Percentiles rank a stretch among this genome's conserved stretches.
These are phyloP conservation scores for Zalerion maritima DNA, from an alignment of 495 filamentous ascomycete species.

Conservation along the genomic window DNA sequence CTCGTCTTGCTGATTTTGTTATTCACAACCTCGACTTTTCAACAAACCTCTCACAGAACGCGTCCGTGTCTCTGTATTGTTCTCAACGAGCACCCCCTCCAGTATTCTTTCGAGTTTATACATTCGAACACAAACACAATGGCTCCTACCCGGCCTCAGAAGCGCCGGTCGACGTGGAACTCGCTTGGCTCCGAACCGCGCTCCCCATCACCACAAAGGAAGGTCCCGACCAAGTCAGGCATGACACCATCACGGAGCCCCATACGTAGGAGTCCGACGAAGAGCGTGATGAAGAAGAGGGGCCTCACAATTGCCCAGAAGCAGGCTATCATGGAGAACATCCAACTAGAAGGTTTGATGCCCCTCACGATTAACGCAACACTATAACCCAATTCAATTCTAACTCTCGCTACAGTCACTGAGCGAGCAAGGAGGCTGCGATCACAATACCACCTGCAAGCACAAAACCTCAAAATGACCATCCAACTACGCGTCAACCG, in stretches of 20 bases:
- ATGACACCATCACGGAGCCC: slow-evolving; percentile 30
- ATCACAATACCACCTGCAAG: slow-evolving; percentile 77
- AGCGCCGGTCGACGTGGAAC: slow-evolving; percentile 53
- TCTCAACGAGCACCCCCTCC: too few species aligned
- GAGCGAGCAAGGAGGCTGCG: slow-evolving; percentile 84
- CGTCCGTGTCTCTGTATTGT: too few species aligned
- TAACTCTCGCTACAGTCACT: slow-evolving; percentile 46
- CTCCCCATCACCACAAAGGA: slow-evolving; percentile 17
- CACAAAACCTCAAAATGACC: slow-evolving; percentile 66
- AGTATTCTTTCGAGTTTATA: too few species aligned
- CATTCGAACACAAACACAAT: too few species aligned
- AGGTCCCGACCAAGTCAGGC: slow-evolving; percentile 24
- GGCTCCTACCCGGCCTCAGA: slow-evolving; percentile 38
- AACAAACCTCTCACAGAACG: too few species aligned
- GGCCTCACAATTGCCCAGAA: slow-evolving; percentile 68
- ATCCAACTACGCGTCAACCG: slow-evolving; percentile 93
- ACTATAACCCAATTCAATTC: slow-evolving; percentile 3
- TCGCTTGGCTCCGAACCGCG: too few species aligned
- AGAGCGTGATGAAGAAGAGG: slow-evolving; percentile 39
- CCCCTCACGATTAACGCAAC: not conserved
- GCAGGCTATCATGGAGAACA: slow-evolving; percentile 78
- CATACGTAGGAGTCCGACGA: slow-evolving; percentile 47
- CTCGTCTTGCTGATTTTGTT: too few species aligned
- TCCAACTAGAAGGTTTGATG: slow-evolving; percentile 72
- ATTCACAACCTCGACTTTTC: too few species aligned